Percentiles rank a stretch among this genome's conserved stretches.
Evolutionary conservation across 2,329 filamentous ascomycete genomes (phyloP).

Genomic region (Colletotrichum eleusines): DNA sequence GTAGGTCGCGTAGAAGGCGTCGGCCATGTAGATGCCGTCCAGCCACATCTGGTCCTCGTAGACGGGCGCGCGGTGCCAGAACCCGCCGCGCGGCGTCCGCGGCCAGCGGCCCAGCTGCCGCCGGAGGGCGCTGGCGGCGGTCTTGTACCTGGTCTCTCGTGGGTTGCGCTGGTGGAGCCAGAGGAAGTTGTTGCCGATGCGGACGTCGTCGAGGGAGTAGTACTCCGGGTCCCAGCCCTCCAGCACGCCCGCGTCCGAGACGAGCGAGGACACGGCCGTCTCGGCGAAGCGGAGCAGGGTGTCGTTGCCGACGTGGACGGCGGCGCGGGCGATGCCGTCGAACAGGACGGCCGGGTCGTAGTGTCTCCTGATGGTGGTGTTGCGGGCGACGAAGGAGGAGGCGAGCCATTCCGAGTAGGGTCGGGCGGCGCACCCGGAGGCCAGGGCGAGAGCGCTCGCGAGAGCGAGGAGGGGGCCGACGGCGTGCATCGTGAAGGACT

Average conservation of each 20-base stretch:
- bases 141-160: slow-evolving; percentile 60
- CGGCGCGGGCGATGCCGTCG: slow-evolving; percentile 32
- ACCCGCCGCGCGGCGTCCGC: slow-evolving; percentile 63
- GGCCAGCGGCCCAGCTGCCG: slow-evolving; percentile 61
- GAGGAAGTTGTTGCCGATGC: slow-evolving; percentile 64
- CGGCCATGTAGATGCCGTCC: slow-evolving; percentile 66
- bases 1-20: slow-evolving; percentile 58
- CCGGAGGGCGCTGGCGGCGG: slow-evolving; percentile 60
- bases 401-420: slow-evolving; percentile 32
- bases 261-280: slow-evolving; percentile 31
- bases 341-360: slow-evolving; percentile 35
- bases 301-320: slow-evolving; percentile 10
- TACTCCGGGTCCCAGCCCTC: slow-evolving; percentile 59
- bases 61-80: slow-evolving; percentile 60
- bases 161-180: slow-evolving; percentile 61
- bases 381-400: slow-evolving; percentile 32
- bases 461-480: slow-evolving; percentile 5
- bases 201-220: slow-evolving; percentile 66
- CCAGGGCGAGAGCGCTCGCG: not conserved
- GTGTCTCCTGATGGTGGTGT: slow-evolving; percentile 14
- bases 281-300: slow-evolving; percentile 26
- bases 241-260: slow-evolving; percentile 56
- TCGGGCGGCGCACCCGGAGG: not conserved
- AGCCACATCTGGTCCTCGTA: slow-evolving; percentile 70
- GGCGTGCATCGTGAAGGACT: not conserved